Evolutionary conservation across 108 stramenopile genomes (phyloP), one percentile per base, ranked within the genome.

Genomic region (Seminavis robusta): DNA sequence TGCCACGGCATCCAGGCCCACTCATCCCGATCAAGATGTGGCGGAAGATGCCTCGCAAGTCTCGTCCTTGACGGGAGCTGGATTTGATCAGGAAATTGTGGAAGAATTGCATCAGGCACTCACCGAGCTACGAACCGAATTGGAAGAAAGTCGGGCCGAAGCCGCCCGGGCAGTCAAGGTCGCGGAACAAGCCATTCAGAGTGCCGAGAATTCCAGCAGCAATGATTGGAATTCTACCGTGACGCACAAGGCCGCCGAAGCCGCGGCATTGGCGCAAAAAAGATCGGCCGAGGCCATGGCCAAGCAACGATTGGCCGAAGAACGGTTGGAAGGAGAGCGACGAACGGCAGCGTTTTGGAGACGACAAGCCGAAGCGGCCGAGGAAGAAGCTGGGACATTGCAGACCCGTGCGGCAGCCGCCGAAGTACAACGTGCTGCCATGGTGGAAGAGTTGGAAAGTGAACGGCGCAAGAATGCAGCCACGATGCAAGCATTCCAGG

Each of bases 131-230:
- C 63, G 80, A 37, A 57, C 74, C 4, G 92, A 93, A 48, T 69
- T 93, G n/a, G 86, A 88, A 23, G 92, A 84, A 44, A 76, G 73
- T 43, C 81, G 92, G 23, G 88, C 88, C 26, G 92, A 93, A 53
- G 92, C 92, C 1, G 79, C 88, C 1, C 67, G 92, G 34, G 92
- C 92, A 11, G 92, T 93, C 46, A 93, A 93, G 53, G 88, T 93
- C 10, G 92, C 92, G 23, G 92, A 93, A 58, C 92, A 93, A 63
- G 92, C 92, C 28, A 93, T 93, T 56, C 92, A 93, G 60, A 81
- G 79, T 44, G 92, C 92, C n/a, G 92, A 93, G 58, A 79, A 81
- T 24, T 80, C 69, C 54, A 84, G 56, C 53, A 77, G 72, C 54
- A 70, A 67, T 54, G 92, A 93, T 45, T 93, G 92, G 92, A 87